Percentiles rank a stretch among this genome's conserved stretches.
These are phyloP conservation scores for Quercus suber DNA, from an alignment of 306 rosid genomes.

Conservation along the genomic window DNA sequence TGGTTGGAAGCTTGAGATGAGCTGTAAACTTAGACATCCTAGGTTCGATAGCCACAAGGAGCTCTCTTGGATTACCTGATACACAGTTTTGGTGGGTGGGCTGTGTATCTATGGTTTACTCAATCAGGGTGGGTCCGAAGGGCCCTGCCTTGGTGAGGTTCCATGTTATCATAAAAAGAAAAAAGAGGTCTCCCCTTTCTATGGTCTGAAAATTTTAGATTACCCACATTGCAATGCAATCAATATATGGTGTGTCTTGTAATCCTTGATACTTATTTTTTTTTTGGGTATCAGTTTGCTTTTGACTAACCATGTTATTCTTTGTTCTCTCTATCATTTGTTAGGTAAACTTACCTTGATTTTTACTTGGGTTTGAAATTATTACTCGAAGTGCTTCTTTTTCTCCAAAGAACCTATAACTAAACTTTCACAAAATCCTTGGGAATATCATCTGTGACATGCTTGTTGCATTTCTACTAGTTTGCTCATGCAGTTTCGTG, in stretches of 20 bases:
- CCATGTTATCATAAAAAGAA: too few species aligned
- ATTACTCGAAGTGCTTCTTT: background rate
- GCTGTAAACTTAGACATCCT: too few species aligned
- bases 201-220: background rate
- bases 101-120: too few species aligned
- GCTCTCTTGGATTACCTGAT: too few species aligned
- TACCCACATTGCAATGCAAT: background rate
- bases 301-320: background rate
- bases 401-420: background rate
- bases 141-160: too few species aligned
- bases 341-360: background rate
- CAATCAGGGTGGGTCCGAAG: too few species aligned
- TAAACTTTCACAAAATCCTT: too few species aligned
- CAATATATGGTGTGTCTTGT: background rate
- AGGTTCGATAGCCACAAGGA: too few species aligned
- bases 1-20: too few species aligned
- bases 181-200: background rate
- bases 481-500: background rate
- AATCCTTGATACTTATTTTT: too few species aligned
- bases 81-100: fast-evolving
- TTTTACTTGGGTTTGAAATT: background rate
- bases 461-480: background rate
- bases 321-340: background rate
- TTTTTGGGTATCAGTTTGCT: background rate
- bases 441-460: background rate